phyloP scores from a whole-genome alignment of 148 eudicot genomes.

The Spergularia bocconei region DNA sequence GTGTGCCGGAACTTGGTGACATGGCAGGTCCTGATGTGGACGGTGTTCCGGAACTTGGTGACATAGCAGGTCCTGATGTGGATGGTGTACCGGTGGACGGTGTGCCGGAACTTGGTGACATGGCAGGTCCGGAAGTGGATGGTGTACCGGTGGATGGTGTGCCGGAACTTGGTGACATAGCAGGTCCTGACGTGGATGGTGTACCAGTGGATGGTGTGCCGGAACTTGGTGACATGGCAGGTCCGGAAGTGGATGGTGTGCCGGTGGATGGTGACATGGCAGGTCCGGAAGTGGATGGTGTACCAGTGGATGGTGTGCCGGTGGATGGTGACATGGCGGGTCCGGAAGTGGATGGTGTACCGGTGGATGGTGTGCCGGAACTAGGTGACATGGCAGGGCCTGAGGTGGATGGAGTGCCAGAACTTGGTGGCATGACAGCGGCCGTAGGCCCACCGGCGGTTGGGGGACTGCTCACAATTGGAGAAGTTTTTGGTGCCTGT shows the following conservation, averaged over 20 bases:
- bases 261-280: too few relatives aligned
- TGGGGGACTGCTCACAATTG: neutral
- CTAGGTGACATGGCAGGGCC: constrained; percentile 10
- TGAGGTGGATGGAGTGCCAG: neutral
- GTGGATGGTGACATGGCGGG: neutral
- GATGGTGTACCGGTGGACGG: neutral
- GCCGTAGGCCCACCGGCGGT: neutral
- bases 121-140: neutral
- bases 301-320: neutral
- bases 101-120: neutral
- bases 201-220: neutral
- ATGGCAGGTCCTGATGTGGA: too few relatives aligned
- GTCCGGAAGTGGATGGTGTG: too few relatives aligned
- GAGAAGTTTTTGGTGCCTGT: neutral
- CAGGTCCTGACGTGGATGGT: neutral
- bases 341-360: too few relatives aligned
- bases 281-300: neutral
- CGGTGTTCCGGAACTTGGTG: too few relatives aligned
- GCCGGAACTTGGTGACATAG: neutral
- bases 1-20: neutral
- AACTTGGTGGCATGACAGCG: constrained; percentile 7
- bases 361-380: neutral
- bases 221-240: too few relatives aligned
- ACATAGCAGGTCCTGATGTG: too few relatives aligned
- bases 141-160: neutral